Conservation (phyloP, 1,284 basidiomycete species). For the Cryptococcus deneoformans region DNA sequence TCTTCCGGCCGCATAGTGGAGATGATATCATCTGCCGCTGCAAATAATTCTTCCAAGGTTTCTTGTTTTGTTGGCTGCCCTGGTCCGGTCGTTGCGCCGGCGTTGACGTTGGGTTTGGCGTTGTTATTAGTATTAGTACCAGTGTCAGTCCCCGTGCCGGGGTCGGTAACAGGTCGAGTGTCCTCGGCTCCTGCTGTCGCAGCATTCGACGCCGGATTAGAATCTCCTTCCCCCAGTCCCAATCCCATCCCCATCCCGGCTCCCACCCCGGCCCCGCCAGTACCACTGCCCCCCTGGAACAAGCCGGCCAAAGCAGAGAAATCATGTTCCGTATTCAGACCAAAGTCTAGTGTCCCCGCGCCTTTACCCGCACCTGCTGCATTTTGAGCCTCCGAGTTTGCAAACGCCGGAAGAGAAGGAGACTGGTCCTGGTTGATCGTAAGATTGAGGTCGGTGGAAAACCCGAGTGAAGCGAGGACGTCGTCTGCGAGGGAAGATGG, state of each 20-base stretch:
- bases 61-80: background rate
- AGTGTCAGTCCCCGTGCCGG: background rate
- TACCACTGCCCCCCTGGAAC: conserved; percentile 1
- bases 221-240: background rate
- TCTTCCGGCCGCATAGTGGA: background rate
- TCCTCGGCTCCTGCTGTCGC: background rate
- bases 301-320: conserved; percentile 17
- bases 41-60: background rate
- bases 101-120: background rate
- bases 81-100: background rate
- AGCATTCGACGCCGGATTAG: background rate
- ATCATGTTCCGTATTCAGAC: conserved; percentile 10
- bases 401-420: background rate
- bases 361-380: background rate
- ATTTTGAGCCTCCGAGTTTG: background rate
- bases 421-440: background rate
- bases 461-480: conserved; percentile 8
- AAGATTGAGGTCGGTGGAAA: background rate
- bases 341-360: conserved; percentile 1
- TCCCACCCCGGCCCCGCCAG: background rate
- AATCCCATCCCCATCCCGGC: background rate
- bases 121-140: background rate
- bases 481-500: background rate
- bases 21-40: background rate
- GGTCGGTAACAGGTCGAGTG: background rate